Evolutionary conservation across 2,329 filamentous ascomycete species (phyloP).

Genomic region (Aspergillus sp.): DNA sequence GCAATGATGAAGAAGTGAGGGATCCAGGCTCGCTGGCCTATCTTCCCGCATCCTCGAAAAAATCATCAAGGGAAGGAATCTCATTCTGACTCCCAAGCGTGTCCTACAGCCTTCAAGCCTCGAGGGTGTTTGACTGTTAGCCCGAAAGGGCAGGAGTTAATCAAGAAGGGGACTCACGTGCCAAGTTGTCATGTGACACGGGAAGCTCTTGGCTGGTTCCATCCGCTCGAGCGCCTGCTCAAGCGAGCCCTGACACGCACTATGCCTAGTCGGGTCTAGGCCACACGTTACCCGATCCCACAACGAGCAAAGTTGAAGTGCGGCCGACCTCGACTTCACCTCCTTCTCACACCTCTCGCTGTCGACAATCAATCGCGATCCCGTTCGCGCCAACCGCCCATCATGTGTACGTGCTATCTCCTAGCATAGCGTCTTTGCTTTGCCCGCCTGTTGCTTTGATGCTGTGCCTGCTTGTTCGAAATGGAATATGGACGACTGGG

Average conservation of each 20-base stretch:
- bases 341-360: slow-evolving; percentile 43
- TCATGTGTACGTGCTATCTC: slow-evolving; percentile 52
- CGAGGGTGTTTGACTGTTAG: no score
- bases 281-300: slow-evolving; percentile 44
- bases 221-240: slow-evolving; percentile 28
- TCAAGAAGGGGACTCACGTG: no score
- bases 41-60: no score
- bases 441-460: slow-evolving; percentile 21
- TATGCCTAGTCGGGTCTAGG: slow-evolving; percentile 36
- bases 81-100: no score
- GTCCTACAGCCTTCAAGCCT: no score
- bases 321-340: slow-evolving; percentile 37
- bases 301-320: slow-evolving; percentile 42
- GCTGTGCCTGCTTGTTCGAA: slow-evolving; percentile 10
- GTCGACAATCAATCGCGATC: slow-evolving; percentile 48
- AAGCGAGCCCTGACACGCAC: slow-evolving; percentile 42
- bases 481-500: slow-evolving; percentile 1
- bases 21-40: no score
- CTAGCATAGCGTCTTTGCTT: slow-evolving; percentile 15
- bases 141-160: no score
- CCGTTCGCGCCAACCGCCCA: slow-evolving; percentile 49
- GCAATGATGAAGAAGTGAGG: no score
- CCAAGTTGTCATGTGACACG: no score
- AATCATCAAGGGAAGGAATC: no score
- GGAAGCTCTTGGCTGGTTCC: neutral